Evolutionary conservation across 345 rosid species (phyloP).

Genomic region (Salix exigua): DNA sequence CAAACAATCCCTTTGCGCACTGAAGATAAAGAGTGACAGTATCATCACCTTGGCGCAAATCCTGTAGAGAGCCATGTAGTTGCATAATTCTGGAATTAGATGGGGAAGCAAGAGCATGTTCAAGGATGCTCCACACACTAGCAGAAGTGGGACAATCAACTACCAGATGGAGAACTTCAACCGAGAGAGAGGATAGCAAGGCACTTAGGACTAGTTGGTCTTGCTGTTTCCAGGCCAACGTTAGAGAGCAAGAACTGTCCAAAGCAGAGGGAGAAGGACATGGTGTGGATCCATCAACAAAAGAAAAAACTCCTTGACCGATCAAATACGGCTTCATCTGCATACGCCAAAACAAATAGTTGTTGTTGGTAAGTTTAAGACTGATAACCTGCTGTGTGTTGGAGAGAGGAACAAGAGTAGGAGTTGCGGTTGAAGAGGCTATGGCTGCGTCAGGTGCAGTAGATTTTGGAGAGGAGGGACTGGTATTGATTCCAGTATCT

Average conservation of each 20-base stretch:
- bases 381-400: no score
- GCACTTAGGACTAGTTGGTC: neutral
- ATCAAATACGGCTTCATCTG: no score
- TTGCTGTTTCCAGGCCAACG: neutral
- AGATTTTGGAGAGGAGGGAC: no score
- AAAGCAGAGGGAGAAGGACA: accelerated
- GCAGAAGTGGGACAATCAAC: neutral
- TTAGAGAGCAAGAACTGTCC: accelerated
- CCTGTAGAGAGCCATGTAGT: neutral
- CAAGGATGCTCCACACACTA: neutral
- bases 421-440: accelerated
- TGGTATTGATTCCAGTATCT: no score
- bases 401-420: no score
- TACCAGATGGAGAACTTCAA: neutral
- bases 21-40: neutral
- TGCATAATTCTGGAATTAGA: neutral
- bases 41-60: neutral
- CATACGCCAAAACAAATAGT: no score
- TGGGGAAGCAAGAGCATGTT: neutral
- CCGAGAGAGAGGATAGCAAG: neutral
- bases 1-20: neutral
- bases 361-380: no score
- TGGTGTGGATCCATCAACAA: no score
- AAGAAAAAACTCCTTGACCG: no score
- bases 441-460: no score